phyloP scores from a whole-genome alignment of 306 rosid species.

The Malus sieversii region DNA sequence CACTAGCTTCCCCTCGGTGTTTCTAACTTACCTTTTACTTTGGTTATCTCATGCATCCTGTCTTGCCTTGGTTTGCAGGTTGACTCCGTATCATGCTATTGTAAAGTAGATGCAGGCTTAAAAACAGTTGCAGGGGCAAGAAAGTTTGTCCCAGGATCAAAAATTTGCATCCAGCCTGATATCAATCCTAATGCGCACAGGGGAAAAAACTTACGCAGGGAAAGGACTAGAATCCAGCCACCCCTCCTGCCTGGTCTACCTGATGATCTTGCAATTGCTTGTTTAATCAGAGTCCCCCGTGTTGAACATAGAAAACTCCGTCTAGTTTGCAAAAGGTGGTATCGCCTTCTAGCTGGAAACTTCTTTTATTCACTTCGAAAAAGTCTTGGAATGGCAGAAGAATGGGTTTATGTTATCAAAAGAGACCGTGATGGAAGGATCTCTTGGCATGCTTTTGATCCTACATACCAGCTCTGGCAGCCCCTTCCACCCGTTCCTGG shows the following conservation, averaged over 20 bases:
- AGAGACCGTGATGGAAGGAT: constrained; percentile 93
- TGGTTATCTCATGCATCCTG: constrained; percentile 14
- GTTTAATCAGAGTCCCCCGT: constrained; percentile 90
- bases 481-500: constrained; percentile 94
- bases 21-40: background rate
- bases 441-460: constrained; percentile 97
- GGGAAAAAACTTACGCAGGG: constrained; percentile 68
- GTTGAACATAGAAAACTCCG: constrained; percentile 89
- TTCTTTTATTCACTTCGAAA: constrained; percentile 88
- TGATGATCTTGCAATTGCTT: constrained; percentile 98
- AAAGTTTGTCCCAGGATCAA: constrained; percentile 92
- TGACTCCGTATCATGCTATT: constrained; percentile 95
- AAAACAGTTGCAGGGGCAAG: constrained; percentile 96
- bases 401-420: constrained; percentile 97
- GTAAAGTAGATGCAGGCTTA: constrained; percentile 92
- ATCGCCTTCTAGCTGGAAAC: constrained; percentile 83
- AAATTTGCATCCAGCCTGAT: constrained; percentile 95
- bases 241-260: constrained; percentile 98
- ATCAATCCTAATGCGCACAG: constrained; percentile 87
- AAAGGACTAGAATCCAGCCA: constrained; percentile 81
- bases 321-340: constrained; percentile 93
- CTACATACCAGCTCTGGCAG: constrained; percentile 94
- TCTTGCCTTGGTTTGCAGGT: constrained; percentile 55
- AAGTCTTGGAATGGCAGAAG: constrained; percentile 99
- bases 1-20: background rate